Percentiles rank a stretch among this genome's conserved stretches.
phyloP scores from a whole-genome alignment of 23 red algal genomes.

The Agarophyton chilense region DNA sequence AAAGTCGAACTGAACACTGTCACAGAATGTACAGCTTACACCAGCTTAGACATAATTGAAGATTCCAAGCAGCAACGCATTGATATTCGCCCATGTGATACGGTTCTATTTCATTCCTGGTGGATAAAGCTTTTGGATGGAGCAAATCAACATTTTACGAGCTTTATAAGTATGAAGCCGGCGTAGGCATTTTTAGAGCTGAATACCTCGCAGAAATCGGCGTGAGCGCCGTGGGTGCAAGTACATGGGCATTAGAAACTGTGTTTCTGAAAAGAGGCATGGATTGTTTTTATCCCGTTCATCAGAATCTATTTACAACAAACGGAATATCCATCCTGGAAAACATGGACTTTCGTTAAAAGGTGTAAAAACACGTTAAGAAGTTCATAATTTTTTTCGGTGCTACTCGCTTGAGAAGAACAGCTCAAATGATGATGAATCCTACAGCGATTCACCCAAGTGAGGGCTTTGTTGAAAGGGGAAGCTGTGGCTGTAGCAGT shows the following conservation, averaged over 20 bases:
- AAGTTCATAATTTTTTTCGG: background rate
- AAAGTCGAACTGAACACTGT: background rate
- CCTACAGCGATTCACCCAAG: background rate
- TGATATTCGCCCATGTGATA: background rate
- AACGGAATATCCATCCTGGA: conserved; percentile 8
- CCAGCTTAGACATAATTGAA: background rate
- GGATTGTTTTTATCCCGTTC: background rate
- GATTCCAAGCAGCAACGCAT: background rate
- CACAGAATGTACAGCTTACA: background rate
- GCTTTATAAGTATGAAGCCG: conserved; percentile 7
- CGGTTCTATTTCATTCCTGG: conserved; percentile 11
- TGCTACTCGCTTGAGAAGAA: background rate
- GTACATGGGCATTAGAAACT: conserved; percentile 4
- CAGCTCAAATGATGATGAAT: conserved; percentile 11
- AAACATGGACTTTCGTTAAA: background rate
- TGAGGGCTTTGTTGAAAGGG: too few relatives aligned
- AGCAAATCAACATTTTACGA: background rate
- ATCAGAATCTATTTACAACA: background rate
- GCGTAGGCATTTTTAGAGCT: background rate
- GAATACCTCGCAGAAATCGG: background rate
- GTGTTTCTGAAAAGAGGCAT: background rate
- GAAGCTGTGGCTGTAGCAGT: too few relatives aligned
- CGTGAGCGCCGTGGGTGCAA: background rate
- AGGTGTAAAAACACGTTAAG: background rate
- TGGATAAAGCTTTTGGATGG: background rate